Percentiles rank a stretch among this genome's conserved stretches.
Evolutionary conservation across 23 red algal genomes (phyloP).

Genomic region (Cyanidiococcus yangmingshanensis): DNA sequence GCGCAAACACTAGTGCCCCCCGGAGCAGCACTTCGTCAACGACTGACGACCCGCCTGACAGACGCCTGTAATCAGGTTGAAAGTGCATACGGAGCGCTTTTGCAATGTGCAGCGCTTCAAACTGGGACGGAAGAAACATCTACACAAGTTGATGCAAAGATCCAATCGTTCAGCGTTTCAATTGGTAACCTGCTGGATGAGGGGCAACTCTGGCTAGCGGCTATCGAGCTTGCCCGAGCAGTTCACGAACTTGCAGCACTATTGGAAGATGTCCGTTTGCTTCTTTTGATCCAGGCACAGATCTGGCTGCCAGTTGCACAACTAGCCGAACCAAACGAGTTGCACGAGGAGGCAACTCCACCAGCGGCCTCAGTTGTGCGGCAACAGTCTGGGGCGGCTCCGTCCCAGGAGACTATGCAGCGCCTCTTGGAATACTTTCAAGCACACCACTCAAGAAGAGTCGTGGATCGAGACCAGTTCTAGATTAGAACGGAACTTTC

Average conservation of each 20-base stretch:
- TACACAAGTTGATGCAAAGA: neutral
- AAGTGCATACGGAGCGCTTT: neutral
- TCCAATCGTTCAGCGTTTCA: too few relatives aligned
- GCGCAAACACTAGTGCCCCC: neutral
- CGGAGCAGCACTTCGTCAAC: neutral
- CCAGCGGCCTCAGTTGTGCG: too few relatives aligned
- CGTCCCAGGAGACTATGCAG: too few relatives aligned
- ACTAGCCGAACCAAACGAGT: too few relatives aligned
- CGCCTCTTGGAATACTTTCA: too few relatives aligned
- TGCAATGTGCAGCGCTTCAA: neutral
- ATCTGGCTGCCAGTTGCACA: too few relatives aligned
- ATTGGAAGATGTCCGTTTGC: neutral
- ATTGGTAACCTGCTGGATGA: neutral
- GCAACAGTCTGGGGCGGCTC: too few relatives aligned
- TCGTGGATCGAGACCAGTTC: too few relatives aligned
- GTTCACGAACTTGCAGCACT: neutral
- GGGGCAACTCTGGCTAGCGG: neutral
- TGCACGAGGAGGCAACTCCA: too few relatives aligned
- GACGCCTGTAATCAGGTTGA: neutral
- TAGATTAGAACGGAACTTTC: too few relatives aligned
- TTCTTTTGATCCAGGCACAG: neutral
- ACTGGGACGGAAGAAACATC: neutral
- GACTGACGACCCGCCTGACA: neutral
- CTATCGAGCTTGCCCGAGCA: neutral
- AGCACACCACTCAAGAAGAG: too few relatives aligned